phyloP scores from a whole-genome alignment of 805 yeast species.

The Yamadazyma endophytica region DNA sequence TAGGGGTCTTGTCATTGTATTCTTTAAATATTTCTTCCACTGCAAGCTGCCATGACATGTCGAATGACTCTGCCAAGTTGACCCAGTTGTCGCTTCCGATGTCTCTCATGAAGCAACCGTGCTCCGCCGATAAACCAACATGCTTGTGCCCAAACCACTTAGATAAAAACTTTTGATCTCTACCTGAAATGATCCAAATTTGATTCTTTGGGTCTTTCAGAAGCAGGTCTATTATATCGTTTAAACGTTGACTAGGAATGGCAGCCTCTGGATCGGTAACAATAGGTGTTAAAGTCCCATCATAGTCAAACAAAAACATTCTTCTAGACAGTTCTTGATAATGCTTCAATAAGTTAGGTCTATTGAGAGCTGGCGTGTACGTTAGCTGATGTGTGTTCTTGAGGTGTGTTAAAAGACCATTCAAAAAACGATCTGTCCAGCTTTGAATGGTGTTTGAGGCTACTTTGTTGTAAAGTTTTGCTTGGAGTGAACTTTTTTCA shows the following conservation, averaged over 20 bases:
- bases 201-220: slow-evolving; percentile 75
- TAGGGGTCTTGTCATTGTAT: slow-evolving; percentile 87
- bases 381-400: slow-evolving; percentile 41
- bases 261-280: slow-evolving; percentile 98
- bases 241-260: slow-evolving; percentile 76
- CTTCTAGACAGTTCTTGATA: slow-evolving; percentile 64
- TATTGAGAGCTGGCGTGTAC: slow-evolving; percentile 69
- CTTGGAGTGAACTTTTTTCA: slow-evolving; percentile 44
- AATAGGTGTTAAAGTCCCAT: slow-evolving; percentile 95
- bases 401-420: slow-evolving; percentile 41
- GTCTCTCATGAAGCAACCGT: slow-evolving; percentile 89
- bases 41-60: slow-evolving; percentile 92
- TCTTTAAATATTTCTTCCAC: slow-evolving; percentile 70
- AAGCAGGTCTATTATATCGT: slow-evolving; percentile 53
- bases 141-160: slow-evolving; percentile 76
- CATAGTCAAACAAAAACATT: slow-evolving; percentile 89
- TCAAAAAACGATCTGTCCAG: slow-evolving; percentile 70
- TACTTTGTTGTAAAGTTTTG: slow-evolving; percentile 58
- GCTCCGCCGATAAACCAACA: slow-evolving; percentile 91
- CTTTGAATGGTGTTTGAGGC: slow-evolving; percentile 67
- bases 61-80: slow-evolving; percentile 74
- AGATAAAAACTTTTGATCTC: slow-evolving; percentile 87
- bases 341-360: slow-evolving; percentile 56
- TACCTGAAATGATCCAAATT: slow-evolving; percentile 93
- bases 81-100: slow-evolving; percentile 69